Evolutionary conservation across 2,329 filamentous ascomycete genomes (phyloP).

Genomic region (Neobulgaria alba): DNA sequence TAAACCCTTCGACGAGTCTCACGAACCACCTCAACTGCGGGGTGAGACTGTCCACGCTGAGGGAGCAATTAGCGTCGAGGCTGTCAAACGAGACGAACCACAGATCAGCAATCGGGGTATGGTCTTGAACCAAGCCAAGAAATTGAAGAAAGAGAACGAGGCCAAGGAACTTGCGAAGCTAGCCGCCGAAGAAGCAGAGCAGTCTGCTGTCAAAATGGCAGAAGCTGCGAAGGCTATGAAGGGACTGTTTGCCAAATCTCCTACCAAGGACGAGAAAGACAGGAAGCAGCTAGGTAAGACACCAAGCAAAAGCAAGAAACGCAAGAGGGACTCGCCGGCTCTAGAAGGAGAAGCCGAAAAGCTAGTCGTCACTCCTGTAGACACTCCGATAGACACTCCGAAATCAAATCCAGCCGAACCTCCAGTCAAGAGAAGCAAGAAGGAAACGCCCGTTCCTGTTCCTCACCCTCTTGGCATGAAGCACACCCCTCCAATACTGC

Average conservation of each 20-base stretch:
- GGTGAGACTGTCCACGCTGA: conserved; percentile 41
- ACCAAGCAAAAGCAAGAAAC: conserved; percentile 20
- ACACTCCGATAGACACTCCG: conserved; percentile 5
- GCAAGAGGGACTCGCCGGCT: conserved; percentile 24
- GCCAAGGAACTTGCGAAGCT: conserved; percentile 55
- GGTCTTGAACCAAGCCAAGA: conserved; percentile 73
- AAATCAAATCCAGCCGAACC: conserved; percentile 27
- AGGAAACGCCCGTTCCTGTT: conserved; percentile 47
- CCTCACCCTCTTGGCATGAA: conserved; percentile 29
- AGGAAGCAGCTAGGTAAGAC: conserved; percentile 9
- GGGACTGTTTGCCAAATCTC: conserved; percentile 26
- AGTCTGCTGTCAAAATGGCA: conserved; percentile 45
- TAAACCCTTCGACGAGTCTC: conserved; percentile 42
- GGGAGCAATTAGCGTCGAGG: conserved; percentile 47
- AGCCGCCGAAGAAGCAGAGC: conserved; percentile 54
- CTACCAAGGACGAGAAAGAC: conserved; percentile 11
- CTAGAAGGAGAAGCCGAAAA: conserved; percentile 15
- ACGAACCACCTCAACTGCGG: conserved; percentile 26
- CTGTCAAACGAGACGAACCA: conserved; percentile 49
- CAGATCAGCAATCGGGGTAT: conserved; percentile 64
- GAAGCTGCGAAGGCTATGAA: conserved; percentile 40
- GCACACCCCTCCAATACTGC: conserved; percentile 27
- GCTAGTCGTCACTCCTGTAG: no score
- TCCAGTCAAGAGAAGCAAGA: conserved; percentile 44
- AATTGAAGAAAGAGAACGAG: conserved; percentile 67